Conservation (phyloP, 495 filamentous ascomycete species). For the Penicillium manginii region DNA sequence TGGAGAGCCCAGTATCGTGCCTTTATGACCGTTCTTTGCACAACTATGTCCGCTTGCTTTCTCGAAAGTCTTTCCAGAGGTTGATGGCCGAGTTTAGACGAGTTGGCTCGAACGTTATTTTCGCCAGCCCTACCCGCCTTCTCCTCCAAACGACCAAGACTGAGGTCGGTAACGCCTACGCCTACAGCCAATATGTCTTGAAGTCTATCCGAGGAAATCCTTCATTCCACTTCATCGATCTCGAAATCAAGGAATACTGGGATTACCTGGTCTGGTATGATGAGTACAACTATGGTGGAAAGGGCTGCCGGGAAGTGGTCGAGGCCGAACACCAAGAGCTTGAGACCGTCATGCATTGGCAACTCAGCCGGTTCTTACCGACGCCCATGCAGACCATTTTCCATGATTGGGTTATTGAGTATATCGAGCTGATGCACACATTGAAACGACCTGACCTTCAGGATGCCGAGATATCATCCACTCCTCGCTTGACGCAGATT, state of each 20-base stretch:
- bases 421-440: constrained; percentile 90
- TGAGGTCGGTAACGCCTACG: constrained; percentile 95
- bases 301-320: constrained; percentile 81
- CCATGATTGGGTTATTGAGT: constrained; percentile 91
- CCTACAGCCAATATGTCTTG: constrained; percentile 95
- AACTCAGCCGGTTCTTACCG: constrained; percentile 87
- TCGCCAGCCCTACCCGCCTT: constrained; percentile 85
- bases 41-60: constrained; percentile 98
- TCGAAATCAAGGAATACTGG: constrained; percentile 99
- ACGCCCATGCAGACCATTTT: constrained; percentile 79
- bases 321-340: constrained; percentile 85
- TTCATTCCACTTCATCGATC: constrained; percentile 94
- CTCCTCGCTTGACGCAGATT: constrained; percentile 79
- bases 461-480: constrained; percentile 50
- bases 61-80: constrained; percentile 92
- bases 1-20: constrained; percentile 86
- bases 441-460: constrained; percentile 67
- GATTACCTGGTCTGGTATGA: constrained; percentile 99
- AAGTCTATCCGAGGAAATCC: constrained; percentile 95
- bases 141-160: constrained; percentile 95
- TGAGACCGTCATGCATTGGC: constrained; percentile 97
- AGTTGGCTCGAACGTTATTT: constrained; percentile 92
- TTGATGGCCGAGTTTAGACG: constrained; percentile 96
- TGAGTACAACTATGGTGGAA: constrained; percentile 97
- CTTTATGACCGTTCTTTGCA: constrained; percentile 96